These are phyloP conservation scores for Prunus salicina DNA, from an alignment of 306 rosid genomes.

Conservation along the genomic window DNA sequence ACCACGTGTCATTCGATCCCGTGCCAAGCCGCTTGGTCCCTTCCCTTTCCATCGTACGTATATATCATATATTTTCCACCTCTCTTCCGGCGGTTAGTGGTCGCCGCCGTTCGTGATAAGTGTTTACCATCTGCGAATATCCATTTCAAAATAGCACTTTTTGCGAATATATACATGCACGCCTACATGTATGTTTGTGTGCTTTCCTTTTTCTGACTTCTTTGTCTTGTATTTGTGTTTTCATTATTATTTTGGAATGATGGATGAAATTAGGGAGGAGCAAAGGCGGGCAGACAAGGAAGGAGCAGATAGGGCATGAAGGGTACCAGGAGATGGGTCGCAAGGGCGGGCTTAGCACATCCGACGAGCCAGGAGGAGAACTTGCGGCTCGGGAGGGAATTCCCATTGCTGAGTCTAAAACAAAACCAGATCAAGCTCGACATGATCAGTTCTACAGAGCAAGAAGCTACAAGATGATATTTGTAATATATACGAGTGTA, in stretches of 20 bases:
- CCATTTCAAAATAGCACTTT: background rate
- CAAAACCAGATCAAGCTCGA: background rate
- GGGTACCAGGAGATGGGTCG: constrained; percentile 62
- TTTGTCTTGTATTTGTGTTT: too few relatives aligned
- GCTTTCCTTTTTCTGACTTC: too few relatives aligned
- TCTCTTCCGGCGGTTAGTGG: too few relatives aligned
- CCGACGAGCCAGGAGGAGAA: constrained; percentile 45
- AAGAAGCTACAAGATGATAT: too few relatives aligned
- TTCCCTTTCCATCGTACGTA: too few relatives aligned
- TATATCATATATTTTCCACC: background rate
- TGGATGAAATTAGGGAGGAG: constrained; percentile 36
- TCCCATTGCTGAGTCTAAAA: constrained; percentile 58
- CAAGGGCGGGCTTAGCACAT: constrained; percentile 62
- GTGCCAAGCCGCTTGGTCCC: background rate
- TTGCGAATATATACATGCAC: too few relatives aligned
- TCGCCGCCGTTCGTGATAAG: too few relatives aligned
- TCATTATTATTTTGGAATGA: background rate
- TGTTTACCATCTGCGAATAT: too few relatives aligned
- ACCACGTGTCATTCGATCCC: background rate
- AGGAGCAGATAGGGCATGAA: constrained; percentile 50
- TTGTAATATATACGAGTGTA: too few relatives aligned
- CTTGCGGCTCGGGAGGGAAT: constrained; percentile 52
- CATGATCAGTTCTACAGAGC: too few relatives aligned
- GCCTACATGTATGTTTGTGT: too few relatives aligned
- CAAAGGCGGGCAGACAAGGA: constrained; percentile 62